These are phyloP conservation scores for Bruguiera hainesii DNA, from an alignment of 441 rosid genomes.

Conservation along the genomic window DNA sequence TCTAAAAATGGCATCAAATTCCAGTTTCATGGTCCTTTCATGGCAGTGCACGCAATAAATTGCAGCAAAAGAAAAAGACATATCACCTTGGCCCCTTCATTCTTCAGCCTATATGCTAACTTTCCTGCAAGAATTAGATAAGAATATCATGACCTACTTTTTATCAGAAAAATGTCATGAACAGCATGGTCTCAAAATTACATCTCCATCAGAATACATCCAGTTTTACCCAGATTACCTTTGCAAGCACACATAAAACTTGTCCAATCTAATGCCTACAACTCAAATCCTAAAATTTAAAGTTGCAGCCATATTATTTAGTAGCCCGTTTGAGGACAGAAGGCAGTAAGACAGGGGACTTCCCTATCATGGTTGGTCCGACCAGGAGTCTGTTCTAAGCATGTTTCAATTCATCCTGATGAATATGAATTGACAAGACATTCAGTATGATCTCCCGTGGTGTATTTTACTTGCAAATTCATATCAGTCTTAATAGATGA, in stretches of 20 bases:
- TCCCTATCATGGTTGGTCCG: too few relatives aligned
- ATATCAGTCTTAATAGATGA: too few relatives aligned
- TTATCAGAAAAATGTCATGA: background rate
- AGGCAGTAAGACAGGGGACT: too few relatives aligned
- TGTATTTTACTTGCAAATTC: too few relatives aligned
- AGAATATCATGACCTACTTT: constrained; percentile 4
- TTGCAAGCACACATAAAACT: background rate
- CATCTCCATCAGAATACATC: background rate
- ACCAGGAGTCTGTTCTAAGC: too few relatives aligned
- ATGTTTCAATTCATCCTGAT: too few relatives aligned
- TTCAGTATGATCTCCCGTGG: too few relatives aligned
- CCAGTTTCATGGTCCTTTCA: background rate
- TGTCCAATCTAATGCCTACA: background rate
- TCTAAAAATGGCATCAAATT: background rate
- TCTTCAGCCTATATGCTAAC: constrained; percentile 82
- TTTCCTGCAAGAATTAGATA: constrained; percentile 57
- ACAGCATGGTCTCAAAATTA: background rate
- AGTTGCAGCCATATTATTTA: too few relatives aligned
- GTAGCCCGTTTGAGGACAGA: too few relatives aligned
- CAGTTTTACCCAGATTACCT: background rate
- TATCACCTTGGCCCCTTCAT: constrained; percentile 80
- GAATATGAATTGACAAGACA: too few relatives aligned
- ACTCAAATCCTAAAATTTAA: too few relatives aligned
- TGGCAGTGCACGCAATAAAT: background rate
- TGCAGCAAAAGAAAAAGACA: constrained; percentile 16